A percentile compares a stretch with the other conserved stretches of the same genome.
phyloP scores from a whole-genome alignment of 2,329 filamentous ascomycete species.

The Phialophora macrospora region DNA sequence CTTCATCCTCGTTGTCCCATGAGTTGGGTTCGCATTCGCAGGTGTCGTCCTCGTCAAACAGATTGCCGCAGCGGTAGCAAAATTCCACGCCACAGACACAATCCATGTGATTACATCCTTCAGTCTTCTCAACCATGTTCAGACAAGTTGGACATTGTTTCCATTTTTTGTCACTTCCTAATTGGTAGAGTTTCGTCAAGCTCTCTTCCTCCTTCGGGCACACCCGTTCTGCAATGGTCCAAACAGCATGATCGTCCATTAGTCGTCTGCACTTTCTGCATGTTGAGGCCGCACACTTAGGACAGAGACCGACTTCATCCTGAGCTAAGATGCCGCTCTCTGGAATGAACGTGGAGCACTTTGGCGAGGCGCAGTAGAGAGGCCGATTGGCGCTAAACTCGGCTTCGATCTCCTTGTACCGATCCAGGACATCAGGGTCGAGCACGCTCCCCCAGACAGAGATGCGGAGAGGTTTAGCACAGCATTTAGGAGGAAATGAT shows the following conservation, averaged over 20 bases:
- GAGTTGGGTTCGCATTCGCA: slow-evolving; percentile 2
- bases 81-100: slow-evolving; percentile 35
- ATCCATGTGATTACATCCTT: slow-evolving; percentile 33
- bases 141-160: slow-evolving; percentile 35
- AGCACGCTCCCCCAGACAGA: slow-evolving; percentile 21
- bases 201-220: slow-evolving; percentile 23
- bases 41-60: slow-evolving; percentile 22
- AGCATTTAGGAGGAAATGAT: slow-evolving; percentile 33
- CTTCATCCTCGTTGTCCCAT: slow-evolving; percentile 15
- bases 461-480: slow-evolving; percentile 27
- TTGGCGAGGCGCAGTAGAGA: slow-evolving; percentile 30
- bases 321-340: slow-evolving; percentile 4
- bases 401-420: slow-evolving; percentile 30
- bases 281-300: slow-evolving; percentile 17
- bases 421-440: slow-evolving; percentile 9
- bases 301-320: slow-evolving; percentile 20
- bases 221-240: background rate
- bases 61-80: slow-evolving; percentile 33
- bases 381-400: slow-evolving; percentile 27
- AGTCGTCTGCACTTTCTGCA: slow-evolving; percentile 21
- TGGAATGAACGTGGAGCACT: slow-evolving; percentile 30
- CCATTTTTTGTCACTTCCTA: slow-evolving; percentile 31
- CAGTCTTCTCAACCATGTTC: slow-evolving; percentile 31
- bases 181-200: slow-evolving; percentile 13
- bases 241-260: slow-evolving; percentile 10